These are phyloP conservation scores for Lactuca saligna DNA, from an alignment of 129 eudicot species.

Conservation along the genomic window DNA sequence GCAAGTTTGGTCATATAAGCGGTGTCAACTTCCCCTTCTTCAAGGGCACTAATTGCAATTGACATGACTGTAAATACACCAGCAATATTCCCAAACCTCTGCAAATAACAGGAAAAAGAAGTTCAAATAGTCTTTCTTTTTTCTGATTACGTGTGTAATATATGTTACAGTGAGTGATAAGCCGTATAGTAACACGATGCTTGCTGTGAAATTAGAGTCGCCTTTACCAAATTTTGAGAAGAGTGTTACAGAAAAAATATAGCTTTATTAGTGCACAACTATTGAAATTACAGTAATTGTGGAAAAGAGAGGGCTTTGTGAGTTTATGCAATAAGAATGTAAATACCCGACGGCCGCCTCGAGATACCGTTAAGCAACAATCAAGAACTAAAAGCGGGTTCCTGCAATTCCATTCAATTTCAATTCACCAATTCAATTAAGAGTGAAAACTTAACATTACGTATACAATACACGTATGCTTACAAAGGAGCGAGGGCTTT, in stretches of 20 bases:
- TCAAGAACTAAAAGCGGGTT: slow-evolving; percentile 94
- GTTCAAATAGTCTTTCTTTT: slow-evolving; percentile 1
- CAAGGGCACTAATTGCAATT: slow-evolving; percentile 69
- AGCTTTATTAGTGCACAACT: slow-evolving; percentile 10
- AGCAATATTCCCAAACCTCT: slow-evolving; percentile 91
- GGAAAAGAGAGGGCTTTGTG: slow-evolving; percentile 2
- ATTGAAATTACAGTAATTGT: not conserved
- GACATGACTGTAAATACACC: slow-evolving; percentile 92
- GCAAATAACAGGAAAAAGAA: slow-evolving; percentile 22
- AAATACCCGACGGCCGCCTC: slow-evolving; percentile 95
- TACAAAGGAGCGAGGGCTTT: slow-evolving; percentile 79
- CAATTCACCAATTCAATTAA: slow-evolving; percentile 4
- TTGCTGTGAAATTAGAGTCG: slow-evolving; percentile 5
- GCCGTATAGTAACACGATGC: not conserved
- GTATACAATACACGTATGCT: slow-evolving; percentile 16
- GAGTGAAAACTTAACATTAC: not conserved
- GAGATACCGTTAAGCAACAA: slow-evolving; percentile 81
- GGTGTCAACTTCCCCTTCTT: slow-evolving; percentile 63
- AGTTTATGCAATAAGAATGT: not conserved
- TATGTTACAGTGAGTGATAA: slow-evolving; percentile 2
- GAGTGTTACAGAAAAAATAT: not conserved
- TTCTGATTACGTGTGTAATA: not conserved
- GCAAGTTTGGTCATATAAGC: slow-evolving; percentile 72
- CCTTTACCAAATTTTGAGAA: not conserved
- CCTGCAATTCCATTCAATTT: slow-evolving; percentile 37